Evolutionary conservation across 805 yeast species (phyloP), one percentile per base, ranked within the genome.

Genomic region (Suhomyces kilbournensis): DNA sequence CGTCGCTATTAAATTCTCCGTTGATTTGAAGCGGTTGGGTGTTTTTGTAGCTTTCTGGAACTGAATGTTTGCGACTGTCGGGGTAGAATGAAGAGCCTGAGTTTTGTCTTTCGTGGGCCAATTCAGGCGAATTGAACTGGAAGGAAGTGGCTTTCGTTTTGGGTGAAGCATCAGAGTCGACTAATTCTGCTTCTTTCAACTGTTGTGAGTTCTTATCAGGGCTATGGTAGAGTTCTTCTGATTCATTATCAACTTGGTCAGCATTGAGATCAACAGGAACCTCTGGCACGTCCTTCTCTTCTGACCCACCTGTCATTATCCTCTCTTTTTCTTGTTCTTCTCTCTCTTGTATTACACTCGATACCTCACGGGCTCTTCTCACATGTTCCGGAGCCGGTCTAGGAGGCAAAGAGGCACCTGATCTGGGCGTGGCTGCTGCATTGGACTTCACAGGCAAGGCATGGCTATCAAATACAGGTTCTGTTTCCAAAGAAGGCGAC

Each of bases 321-420:
- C 1, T n/a, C 19, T 38, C 42, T 19, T 6, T 38, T 17, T 38
- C 42, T 15, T 38, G 22, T 17, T 38, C 42, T 22, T 35, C 20
- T 35, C 40, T 35, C 34, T 40, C 26, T 15, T 42, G 45, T 5
- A 46, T 45, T 8, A 15, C 47, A 14, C n/a, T 45, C 6, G 69
- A 65, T 0, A 58, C 62, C 45, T 61, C 57, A 46, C 69, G 56
- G 3, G 69, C 70, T 46, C 58, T 59, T 20, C 48, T 53, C n/a
- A 66, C 28, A 43, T 58, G 58, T 10, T 66, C 70, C 8, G 50
- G 50, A 19, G 66, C 60, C 6, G 70, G 69, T 39, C 69, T 58
- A 38, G 68, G 69, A 4, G 69, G 69, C 44, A 64, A 32, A 9
- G 47, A 48, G 4, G 26, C 3, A n/a, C 12, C 17, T 3, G 17